These are phyloP conservation scores for Yamadazyma kitorensis DNA, from an alignment of 805 yeast species.

Conservation along the genomic window DNA sequence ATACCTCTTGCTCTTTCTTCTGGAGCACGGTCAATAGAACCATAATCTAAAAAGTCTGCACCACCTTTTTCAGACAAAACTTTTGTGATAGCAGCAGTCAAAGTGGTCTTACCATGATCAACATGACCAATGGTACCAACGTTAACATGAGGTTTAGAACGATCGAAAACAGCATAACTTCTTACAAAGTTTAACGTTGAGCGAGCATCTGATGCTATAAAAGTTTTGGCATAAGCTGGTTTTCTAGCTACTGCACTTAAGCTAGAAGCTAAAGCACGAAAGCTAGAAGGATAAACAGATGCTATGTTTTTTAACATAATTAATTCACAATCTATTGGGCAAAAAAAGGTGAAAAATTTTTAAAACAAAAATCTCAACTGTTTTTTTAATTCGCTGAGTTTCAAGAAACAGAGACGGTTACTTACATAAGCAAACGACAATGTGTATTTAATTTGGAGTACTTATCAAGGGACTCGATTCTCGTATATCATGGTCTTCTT, in stretches of 20 bases:
- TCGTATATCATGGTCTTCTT: neutral
- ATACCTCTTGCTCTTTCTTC: slow-evolving; percentile 98
- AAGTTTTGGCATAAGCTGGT: slow-evolving; percentile 1
- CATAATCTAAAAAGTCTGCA: slow-evolving; percentile 90
- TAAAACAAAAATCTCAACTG: too few relatives aligned
- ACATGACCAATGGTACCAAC: slow-evolving; percentile 99
- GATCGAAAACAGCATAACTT: slow-evolving; percentile 74
- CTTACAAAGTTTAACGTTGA: slow-evolving; percentile 18
- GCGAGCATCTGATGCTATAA: neutral
- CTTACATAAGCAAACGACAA: too few relatives aligned
- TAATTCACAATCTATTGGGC: neutral
- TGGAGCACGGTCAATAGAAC: slow-evolving; percentile 94
- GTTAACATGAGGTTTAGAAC: slow-evolving; percentile 95
- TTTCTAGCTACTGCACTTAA: slow-evolving; percentile 2
- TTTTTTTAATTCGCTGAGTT: too few relatives aligned
- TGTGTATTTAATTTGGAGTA: too few relatives aligned
- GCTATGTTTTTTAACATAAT: slow-evolving; percentile 8
- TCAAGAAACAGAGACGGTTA: too few relatives aligned
- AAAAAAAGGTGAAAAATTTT: slow-evolving; percentile 9
- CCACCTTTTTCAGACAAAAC: slow-evolving; percentile 85
- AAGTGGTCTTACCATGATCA: slow-evolving; percentile 97
- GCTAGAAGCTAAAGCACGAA: slow-evolving; percentile 3
- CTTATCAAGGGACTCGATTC: slow-evolving; percentile 2
- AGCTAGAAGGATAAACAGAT: slow-evolving; percentile 3
- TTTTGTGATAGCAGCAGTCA: slow-evolving; percentile 98